These are phyloP conservation scores for Penicillium coprophilum DNA, from an alignment of 495 filamentous ascomycete species.

Conservation along the genomic window DNA sequence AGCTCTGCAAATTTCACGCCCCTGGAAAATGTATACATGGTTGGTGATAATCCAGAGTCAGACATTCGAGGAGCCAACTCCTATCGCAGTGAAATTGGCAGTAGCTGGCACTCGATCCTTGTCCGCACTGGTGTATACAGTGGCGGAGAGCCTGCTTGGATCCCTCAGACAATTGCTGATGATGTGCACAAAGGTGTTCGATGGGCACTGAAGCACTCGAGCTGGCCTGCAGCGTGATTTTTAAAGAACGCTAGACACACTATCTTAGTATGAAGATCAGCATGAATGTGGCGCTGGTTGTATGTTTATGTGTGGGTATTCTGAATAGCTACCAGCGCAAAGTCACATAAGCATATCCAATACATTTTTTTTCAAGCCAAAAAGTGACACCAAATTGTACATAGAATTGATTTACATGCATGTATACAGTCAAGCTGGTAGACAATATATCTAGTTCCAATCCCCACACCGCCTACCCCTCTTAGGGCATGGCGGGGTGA, in stretches of 20 bases:
- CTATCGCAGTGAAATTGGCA: constrained; percentile 63
- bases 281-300: background rate
- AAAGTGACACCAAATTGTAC: background rate
- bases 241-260: constrained; percentile 7
- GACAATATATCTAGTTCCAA: background rate
- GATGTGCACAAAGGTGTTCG: constrained; percentile 68
- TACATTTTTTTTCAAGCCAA: background rate
- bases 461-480: constrained; percentile 26
- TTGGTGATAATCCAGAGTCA: constrained; percentile 94
- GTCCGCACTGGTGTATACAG: constrained; percentile 81
- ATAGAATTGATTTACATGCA: background rate
- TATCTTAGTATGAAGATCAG: background rate
- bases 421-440: constrained; percentile 9
- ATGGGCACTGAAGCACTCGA: constrained; percentile 57
- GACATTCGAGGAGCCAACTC: constrained; percentile 90
- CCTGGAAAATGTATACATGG: constrained; percentile 80
- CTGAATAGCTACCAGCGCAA: background rate
- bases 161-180: constrained; percentile 59
- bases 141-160: constrained; percentile 55
- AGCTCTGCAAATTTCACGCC: constrained; percentile 32
- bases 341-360: background rate
- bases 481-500: constrained; percentile 48
- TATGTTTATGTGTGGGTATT: constrained; percentile 2
- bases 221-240: constrained; percentile 33
- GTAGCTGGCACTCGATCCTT: constrained; percentile 75